These are phyloP conservation scores for Nitzschia sp. DNA, from an alignment of 108 stramenopile genomes.

Conservation along the genomic window DNA sequence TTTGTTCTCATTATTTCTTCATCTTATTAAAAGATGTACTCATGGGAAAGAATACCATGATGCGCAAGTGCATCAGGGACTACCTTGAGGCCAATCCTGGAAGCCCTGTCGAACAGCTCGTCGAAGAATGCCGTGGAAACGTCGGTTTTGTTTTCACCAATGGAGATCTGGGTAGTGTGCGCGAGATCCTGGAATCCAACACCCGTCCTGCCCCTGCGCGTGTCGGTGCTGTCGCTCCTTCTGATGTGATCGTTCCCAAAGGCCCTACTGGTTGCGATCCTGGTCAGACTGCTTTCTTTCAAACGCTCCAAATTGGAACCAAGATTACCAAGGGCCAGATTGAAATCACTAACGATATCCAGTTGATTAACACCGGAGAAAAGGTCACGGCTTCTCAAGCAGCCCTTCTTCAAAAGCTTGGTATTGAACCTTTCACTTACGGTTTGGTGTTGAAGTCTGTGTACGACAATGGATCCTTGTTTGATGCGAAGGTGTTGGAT, in stretches of 20 bases:
- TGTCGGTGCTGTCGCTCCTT: slow-evolving; percentile 94
- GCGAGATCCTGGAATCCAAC: slow-evolving; percentile 81
- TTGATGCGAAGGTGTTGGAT: slow-evolving; percentile 96
- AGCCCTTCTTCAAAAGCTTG: slow-evolving; percentile 94
- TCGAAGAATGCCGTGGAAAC: slow-evolving; percentile 88
- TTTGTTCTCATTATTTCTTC: too few relatives aligned
- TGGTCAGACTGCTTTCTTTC: slow-evolving; percentile 99
- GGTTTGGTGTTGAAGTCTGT: slow-evolving; percentile 89
- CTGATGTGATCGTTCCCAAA: slow-evolving; percentile 93
- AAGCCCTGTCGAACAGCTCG: slow-evolving; percentile 79
- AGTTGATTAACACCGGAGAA: slow-evolving; percentile 92
- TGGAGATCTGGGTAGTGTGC: slow-evolving; percentile 88
- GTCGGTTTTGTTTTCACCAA: slow-evolving; percentile 99
- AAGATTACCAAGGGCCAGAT: slow-evolving; percentile 97
- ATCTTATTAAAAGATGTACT: too few relatives aligned
- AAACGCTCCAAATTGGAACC: slow-evolving; percentile 98
- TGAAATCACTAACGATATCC: slow-evolving; percentile 96
- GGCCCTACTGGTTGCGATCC: slow-evolving; percentile 99
- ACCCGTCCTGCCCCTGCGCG: slow-evolving; percentile 97
- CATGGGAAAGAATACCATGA: slow-evolving; percentile 99
- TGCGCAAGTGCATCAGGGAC: slow-evolving; percentile 94
- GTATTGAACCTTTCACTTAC: slow-evolving; percentile 98
- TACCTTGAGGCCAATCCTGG: slow-evolving; percentile 93
- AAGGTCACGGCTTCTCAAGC: slow-evolving; percentile 93
- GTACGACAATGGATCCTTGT: slow-evolving; percentile 96